Conservation (phyloP, 1,284 basidiomycete genomes). For the Apiotrichum mycotoxinovorans region DNA sequence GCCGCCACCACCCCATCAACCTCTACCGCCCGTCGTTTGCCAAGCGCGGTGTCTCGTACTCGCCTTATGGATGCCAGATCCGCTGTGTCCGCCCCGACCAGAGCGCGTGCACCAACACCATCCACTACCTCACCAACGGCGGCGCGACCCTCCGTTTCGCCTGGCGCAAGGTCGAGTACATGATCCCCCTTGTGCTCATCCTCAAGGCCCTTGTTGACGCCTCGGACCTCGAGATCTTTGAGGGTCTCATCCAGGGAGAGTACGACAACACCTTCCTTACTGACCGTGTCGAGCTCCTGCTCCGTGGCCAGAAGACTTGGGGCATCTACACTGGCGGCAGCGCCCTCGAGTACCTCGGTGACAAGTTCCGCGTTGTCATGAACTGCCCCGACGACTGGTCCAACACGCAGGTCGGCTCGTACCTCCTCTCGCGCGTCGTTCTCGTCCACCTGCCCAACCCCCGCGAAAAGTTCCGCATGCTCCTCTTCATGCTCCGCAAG, state of each 20-base stretch:
- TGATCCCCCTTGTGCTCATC: slow-evolving; percentile 95
- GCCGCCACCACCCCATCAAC: slow-evolving; percentile 66
- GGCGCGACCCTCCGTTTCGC: slow-evolving; percentile 93
- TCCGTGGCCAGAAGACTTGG: slow-evolving; percentile 94
- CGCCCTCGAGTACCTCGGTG: slow-evolving; percentile 93
- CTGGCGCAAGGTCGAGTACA: slow-evolving; percentile 98
- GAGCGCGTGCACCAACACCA: slow-evolving; percentile 86
- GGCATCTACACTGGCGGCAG: slow-evolving; percentile 83
- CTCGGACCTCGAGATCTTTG: slow-evolving; percentile 96
- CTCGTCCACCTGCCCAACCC: slow-evolving; percentile 85
- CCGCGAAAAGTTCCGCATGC: slow-evolving; percentile 94
- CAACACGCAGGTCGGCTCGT: slow-evolving; percentile 75
- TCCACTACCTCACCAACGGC: slow-evolving; percentile 96
- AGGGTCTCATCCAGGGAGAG: slow-evolving; percentile 95
- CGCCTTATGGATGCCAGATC: slow-evolving; percentile 89
- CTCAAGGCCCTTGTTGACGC: slow-evolving; percentile 93
- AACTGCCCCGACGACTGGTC: slow-evolving; percentile 91
- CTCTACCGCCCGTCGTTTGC: slow-evolving; percentile 80
- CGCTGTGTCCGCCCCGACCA: slow-evolving; percentile 91
- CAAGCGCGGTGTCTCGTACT: slow-evolving; percentile 92
- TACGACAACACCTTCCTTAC: slow-evolving; percentile 96
- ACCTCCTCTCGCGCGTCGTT: slow-evolving; percentile 80
- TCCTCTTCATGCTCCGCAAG: slow-evolving; percentile 99
- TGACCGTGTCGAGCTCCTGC: slow-evolving; percentile 95
- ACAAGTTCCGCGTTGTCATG: slow-evolving; percentile 93